These are phyloP conservation scores for Passalora sequoiae DNA, from an alignment of 2,329 filamentous ascomycete genomes.

Conservation along the genomic window DNA sequence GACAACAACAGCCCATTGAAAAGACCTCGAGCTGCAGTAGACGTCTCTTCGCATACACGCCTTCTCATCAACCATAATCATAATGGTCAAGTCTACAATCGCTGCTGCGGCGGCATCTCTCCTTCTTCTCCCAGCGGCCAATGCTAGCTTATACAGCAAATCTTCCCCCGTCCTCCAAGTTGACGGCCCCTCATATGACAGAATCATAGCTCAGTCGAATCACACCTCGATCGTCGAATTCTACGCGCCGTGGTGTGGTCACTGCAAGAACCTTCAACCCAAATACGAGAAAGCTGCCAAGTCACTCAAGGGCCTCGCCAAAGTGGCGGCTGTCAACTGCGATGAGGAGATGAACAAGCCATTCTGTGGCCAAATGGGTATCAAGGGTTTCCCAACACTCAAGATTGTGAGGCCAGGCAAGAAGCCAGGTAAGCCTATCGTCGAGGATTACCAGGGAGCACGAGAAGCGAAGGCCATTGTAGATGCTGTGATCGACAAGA, in stretches of 20 bases:
- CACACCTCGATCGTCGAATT: conserved; percentile 63
- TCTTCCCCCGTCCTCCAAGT: conserved; percentile 82
- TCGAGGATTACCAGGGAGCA: conserved; percentile 86
- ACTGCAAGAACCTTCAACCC: conserved; percentile 93
- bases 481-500: conserved; percentile 76
- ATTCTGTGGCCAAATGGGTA: conserved; percentile 76
- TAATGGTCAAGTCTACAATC: conserved; percentile 26
- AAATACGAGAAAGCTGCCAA: conserved; percentile 92
- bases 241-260: conserved; percentile 96
- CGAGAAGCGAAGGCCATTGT: conserved; percentile 82
- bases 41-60: conserved; percentile 1
- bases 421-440: conserved; percentile 69
- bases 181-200: conserved; percentile 71
- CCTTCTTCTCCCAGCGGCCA: conserved; percentile 61
- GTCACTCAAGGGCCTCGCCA: conserved; percentile 82
- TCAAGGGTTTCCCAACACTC: conserved; percentile 91
- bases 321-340: conserved; percentile 91
- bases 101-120: conserved; percentile 56
- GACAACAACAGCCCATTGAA: neutral
- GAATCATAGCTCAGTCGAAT: conserved; percentile 80
- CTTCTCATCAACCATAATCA: conserved; percentile 10
- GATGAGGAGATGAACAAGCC: conserved; percentile 89
- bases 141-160: conserved; percentile 75
- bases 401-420: conserved; percentile 87
- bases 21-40: neutral